Base-by-base conservation (phyloP, 2,329 filamentous ascomycete species). In the Coniella vitis region DNA sequence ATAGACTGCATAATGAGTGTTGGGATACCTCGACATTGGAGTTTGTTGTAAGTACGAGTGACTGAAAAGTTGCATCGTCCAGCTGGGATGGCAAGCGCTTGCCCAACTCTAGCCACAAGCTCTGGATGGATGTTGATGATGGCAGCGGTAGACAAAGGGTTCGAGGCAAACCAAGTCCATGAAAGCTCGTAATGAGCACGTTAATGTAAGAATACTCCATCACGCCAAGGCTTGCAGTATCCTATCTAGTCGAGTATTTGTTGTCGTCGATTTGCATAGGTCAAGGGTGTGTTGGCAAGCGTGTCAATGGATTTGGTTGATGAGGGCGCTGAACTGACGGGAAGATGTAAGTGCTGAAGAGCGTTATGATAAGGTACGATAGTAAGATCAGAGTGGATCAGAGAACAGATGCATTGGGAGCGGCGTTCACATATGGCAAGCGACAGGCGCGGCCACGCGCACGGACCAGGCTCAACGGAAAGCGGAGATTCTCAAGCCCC, bases 181-280 rank as follows among this genome's bases (percentile, higher is more conserved):
- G 76, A 61, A 97, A 91, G 54, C 85, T 88, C 58, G 88, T 84
- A 53, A 98, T 73, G 51, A 97, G 79, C 55, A 97, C 75, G 68
- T 95, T 95, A 63, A 95, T 70, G 35, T 71, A 79, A 54, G 65
- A 66, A 1, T 73, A 60, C 35, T 72, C 69, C 82, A 87, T 87
- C 20, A 7, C 38, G 9, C 4, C 38, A 25, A 25, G n/a, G 7
- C 17, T 7, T 39, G 21, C 14, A n/a, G 38, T 41, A 9, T 29
- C 8, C 21, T 12, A n/a, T n/a, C n/a, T n/a, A n/a, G n/a, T n/a
- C n/a, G n/a, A n/a, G n/a, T n/a, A n/a, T n/a, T n/a, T n/a, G n/a
- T n/a, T n/a, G n/a, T n/a, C n/a, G n/a, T n/a, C n/a, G n/a, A n/a
- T n/a, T n/a, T n/a, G n/a, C n/a, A n/a, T n/a, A n/a, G n/a, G n/a